Evolutionary conservation across 768 basidiomycete species (phyloP).

Genomic region (Hebeloma cylindrosporum): DNA sequence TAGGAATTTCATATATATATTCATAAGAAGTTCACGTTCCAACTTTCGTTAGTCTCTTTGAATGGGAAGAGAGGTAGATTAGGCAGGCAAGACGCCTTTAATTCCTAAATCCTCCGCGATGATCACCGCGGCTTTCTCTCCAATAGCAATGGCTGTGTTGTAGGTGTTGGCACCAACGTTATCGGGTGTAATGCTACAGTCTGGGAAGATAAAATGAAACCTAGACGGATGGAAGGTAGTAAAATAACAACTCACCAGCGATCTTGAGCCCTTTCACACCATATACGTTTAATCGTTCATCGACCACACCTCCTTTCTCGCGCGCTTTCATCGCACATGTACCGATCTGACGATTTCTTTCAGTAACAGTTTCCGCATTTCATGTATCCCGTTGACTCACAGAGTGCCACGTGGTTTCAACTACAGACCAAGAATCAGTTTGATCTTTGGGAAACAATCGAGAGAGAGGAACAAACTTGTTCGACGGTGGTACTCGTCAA

Average conservation of each 20-base stretch:
- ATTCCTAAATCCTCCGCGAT: constrained; percentile 43
- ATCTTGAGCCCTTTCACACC: constrained; percentile 59
- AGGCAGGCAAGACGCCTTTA: constrained; percentile 15
- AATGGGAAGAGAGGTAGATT: too few relatives aligned
- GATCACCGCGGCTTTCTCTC: constrained; percentile 55
- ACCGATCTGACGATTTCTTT: constrained; percentile 43
- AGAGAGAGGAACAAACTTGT: constrained; percentile 30
- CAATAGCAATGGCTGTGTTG: constrained; percentile 38
- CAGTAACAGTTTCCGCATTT: not conserved
- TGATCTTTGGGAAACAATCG: not conserved
- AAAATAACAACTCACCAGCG: constrained; percentile 37
- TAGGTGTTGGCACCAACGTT: constrained; percentile 38
- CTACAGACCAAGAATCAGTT: constrained; percentile 20
- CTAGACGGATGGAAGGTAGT: not conserved
- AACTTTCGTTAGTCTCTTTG: too few relatives aligned
- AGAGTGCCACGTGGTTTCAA: constrained; percentile 47
- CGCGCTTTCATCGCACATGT: constrained; percentile 70
- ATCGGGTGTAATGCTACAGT: constrained; percentile 26
- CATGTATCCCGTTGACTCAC: constrained; percentile 23
- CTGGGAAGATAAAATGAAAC: constrained; percentile 7
- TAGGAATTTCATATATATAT: too few relatives aligned
- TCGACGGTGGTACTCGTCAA: constrained; percentile 39
- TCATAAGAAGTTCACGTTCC: too few relatives aligned
- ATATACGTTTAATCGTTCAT: constrained; percentile 62
- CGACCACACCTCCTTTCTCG: constrained; percentile 59